Evolutionary conservation across 345 rosid species (phyloP), one percentile per base, ranked within the genome.

Genomic region (Eucalyptus camaldulensis): DNA sequence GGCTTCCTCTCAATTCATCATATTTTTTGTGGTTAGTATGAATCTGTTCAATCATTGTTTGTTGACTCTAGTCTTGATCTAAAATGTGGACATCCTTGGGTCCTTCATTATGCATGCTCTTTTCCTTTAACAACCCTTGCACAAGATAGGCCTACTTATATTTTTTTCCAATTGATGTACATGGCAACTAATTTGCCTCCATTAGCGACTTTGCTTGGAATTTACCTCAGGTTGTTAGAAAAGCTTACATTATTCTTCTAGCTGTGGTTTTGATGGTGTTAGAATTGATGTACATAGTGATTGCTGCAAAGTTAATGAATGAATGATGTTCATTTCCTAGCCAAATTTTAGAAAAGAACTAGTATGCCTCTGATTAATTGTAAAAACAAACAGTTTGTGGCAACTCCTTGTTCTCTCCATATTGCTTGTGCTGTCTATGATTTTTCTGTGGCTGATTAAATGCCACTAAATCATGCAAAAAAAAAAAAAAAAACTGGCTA

Each of bases 1-100:
- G 40, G 92, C 88, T 89, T 97, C 89, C 91, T 94, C 91, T 90
- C 93, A 90, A 54, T 96, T 91, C 96, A 91, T 88, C 96, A 76
- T 90, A 93, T 95, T 91, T 89, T 93, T 90, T 94, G 96, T 88
- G 98, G 99, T 98, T 86, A 94, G 96, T 94, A 89, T 90, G 49
- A 69, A 49, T 69, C 86, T 86, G 40, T 43, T 50, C 43, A n/a
- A 86, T 62, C 80, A 76, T 56, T 76, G 85, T 11, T 76, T 40
- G 27, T 76, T 76, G 45, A 40, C 29, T 76, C 29, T 76, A 40
- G 16, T 76, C 29, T 76, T 76, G 85, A 76, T 76, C 47, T 76
- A 37, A 21, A 76, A 21, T 76, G 47, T 76, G 29, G 47, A 40
- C 85, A 76, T 76, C 85, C 85, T 72, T 76, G 83, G 83, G 85